Conservation (phyloP, 768 basidiomycete species). For the Auriscalpium microsporum region DNA sequence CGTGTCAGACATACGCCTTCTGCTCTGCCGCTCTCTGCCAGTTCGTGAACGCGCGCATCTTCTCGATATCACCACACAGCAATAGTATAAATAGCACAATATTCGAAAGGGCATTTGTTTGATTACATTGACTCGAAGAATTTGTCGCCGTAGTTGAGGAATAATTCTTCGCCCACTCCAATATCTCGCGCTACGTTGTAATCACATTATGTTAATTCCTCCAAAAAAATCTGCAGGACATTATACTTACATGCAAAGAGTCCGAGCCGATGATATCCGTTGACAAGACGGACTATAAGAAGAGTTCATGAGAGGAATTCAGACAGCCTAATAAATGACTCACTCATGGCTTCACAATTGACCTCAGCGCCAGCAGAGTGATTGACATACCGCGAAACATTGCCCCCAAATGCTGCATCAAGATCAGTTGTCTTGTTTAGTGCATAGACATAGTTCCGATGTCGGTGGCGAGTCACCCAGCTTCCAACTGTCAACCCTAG, state of each 20-base stretch:
- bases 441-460: constrained; percentile 55
- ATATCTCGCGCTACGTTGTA: neutral
- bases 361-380: constrained; percentile 30
- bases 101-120: too few relatives aligned
- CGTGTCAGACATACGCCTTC: too few relatives aligned
- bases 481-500: neutral
- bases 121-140: neutral
- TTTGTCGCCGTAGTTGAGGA: constrained; percentile 3
- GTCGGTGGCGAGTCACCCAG: constrained; percentile 41
- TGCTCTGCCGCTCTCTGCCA: too few relatives aligned
- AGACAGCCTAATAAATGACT: constrained; percentile 3
- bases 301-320: neutral
- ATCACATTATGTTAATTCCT: neutral
- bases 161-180: constrained; percentile 1
- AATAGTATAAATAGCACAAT: too few relatives aligned
- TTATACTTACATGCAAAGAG: constrained; percentile 49
- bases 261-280: constrained; percentile 64
- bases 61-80: too few relatives aligned
- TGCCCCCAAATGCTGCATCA: constrained; percentile 50
- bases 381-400: constrained; percentile 59
- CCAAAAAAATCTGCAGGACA: neutral
- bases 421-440: constrained; percentile 39
- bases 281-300: constrained; percentile 43
- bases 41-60: too few relatives aligned
- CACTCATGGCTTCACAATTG: constrained; percentile 44